Evolutionary conservation across 495 filamentous ascomycete species (phyloP), one percentile per base, ranked within the genome.

Genomic region (Penicillium silybi): DNA sequence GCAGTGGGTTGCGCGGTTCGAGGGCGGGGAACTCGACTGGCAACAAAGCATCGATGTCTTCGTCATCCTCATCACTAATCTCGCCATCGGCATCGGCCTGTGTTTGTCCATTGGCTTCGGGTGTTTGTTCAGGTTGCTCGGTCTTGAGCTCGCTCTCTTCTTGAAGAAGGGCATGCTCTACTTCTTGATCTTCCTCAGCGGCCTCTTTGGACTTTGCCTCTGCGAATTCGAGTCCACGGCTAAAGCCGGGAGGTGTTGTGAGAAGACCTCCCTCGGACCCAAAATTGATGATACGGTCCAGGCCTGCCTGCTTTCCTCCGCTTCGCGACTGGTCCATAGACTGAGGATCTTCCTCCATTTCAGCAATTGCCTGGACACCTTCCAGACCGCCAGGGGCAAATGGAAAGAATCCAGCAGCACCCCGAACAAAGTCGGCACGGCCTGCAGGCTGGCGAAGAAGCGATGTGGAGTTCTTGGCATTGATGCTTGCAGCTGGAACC

Each of bases 401-500:
- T 4, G 93, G 93, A 54, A 96, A 93, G 72, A 96, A 97, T 0
- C 93, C 95, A 18, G 92, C 89, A 17, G 87, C 91, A 15, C 93
- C 93, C n/a, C 93, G 80, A 18, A 98, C 92, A 66, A 97, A 96
- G 45, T 97, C 92, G 34, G 89, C 90, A 56, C 88, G 82, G 50
- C 81, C 83, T 35, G 92, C 93, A 22, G 92, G 92, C 59, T 93
- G 93, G 35, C 93, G 81, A 9, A 88, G 71, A 34, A 98, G 75
- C 0, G 91, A 96, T 0, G 95, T 98, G 19, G 92, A 97, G 61
- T 95, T 96, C 72, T 98, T 98, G 4, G 93, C 93, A 16, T 87
- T 97, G 1, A 89, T 90, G 50, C 88, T 92, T 51, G 81, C 85
- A 19, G 92, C 91, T 15, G 92, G 92, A 20, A 97, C 83, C 0